Conservation (phyloP, 2,329 filamentous ascomycete genomes). For the Stachybotrys elegans region DNA sequence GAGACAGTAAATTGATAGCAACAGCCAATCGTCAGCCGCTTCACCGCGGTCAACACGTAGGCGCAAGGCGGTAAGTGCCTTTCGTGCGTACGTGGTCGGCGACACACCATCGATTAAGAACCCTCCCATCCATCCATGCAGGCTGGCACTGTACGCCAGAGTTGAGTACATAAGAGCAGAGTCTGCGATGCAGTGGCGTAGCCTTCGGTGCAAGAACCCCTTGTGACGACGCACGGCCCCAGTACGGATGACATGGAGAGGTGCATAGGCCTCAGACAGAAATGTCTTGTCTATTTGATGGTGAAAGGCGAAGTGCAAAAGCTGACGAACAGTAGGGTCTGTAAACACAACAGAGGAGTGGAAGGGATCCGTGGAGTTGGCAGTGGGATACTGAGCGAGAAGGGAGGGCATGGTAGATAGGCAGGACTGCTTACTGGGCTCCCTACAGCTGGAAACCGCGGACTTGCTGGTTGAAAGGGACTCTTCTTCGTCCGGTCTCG, state of each 20-base stretch:
- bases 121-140: conserved; percentile 8
- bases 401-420: too few relatives aligned
- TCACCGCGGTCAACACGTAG: neutral
- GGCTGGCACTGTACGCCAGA: conserved; percentile 9
- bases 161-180: conserved; percentile 10
- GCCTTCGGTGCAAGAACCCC: conserved; percentile 1
- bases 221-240: conserved; percentile 4
- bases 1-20: conserved; percentile 7
- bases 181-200: conserved; percentile 8
- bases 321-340: conserved; percentile 5
- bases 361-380: conserved; percentile 9
- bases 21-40: conserved; percentile 1
- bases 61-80: conserved; percentile 6
- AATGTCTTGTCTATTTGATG: conserved; percentile 5
- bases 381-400: neutral
- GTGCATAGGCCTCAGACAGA: conserved; percentile 10
- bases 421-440: too few relatives aligned
- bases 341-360: conserved; percentile 6
- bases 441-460: too few relatives aligned
- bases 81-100: conserved; percentile 7
- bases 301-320: conserved; percentile 7
- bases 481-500: too few relatives aligned
- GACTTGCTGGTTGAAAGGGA: too few relatives aligned
- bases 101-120: neutral
- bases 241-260: neutral